Base-by-base conservation (phyloP, 441 rosid species). In the Pelargonium fulgidum region DNA sequence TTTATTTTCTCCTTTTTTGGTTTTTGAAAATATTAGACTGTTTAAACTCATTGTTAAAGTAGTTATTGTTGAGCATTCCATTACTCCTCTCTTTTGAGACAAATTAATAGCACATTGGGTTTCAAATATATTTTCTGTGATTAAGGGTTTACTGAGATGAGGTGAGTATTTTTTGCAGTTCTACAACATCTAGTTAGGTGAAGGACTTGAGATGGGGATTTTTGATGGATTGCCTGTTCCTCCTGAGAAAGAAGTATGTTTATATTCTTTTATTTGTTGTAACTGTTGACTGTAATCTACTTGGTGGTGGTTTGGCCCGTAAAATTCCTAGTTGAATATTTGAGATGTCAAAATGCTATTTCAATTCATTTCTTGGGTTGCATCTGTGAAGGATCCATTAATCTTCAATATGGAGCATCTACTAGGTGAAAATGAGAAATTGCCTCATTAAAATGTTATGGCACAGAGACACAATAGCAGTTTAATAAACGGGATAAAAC, bases 221-320 rank as follows among this genome's bases (percentile, higher is more conserved):
- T 92, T 92, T 59, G 89, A 90, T 78, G 97, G 90, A 78, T 80
- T 95, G 86, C 99, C 97, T n/a, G 87, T 95, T 70, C 90, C 97
- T 69, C 85, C 86, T 17, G 95, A 92, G 39, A 95, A 95, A 81
- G 84, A 84, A 70, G 99, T 95, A 77, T 78, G 84, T 74, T 64
- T 58, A 26, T 13, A 62, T 67, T 71, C 12, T 12, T 59, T 59
- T 19, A 7, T 59, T 59, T 59, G 7, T 8, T 8, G 3, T 19
- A 16, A 7, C n/a, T 8, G 33, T 7, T 59, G 22, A 3, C 64
- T 19, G 64, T 19, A 59, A 5, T 59, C 12, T 19, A 3, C 19
- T 11, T 19, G 64, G 64, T 59, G 26, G 7, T 59, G 13, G 52
- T 50, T n/a, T 50, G 58, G 19, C 58, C 16, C 58, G 1, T 50